Evolutionary conservation across 83 land plant genomes (phyloP).

Genomic region (Picea mariana): DNA sequence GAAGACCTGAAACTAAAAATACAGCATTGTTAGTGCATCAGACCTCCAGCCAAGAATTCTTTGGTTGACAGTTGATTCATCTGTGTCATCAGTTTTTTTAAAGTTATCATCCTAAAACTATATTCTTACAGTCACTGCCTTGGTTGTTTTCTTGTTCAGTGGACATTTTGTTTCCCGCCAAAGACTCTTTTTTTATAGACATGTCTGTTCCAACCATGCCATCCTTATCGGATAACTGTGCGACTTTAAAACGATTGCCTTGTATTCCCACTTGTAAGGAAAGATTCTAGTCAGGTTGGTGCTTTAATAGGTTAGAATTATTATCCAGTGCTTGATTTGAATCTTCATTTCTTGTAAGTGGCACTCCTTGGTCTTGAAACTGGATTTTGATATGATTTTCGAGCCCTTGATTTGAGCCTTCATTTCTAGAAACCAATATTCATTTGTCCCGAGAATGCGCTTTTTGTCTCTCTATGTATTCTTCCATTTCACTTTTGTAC

Average conservation of each 20-base stretch:
- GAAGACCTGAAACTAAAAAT: not conserved
- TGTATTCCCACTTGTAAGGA: not conserved
- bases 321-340: not conserved
- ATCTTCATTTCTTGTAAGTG: not conserved
- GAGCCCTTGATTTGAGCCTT: not conserved
- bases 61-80: not conserved
- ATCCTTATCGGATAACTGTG: not conserved
- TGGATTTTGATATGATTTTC: not conserved
- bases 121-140: not conserved
- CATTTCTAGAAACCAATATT: not conserved
- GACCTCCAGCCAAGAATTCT: not conserved
- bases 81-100: not conserved
- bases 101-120: not conserved
- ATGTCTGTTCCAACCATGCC: not conserved
- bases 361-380: not conserved
- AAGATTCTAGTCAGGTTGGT: not conserved
- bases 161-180: not conserved
- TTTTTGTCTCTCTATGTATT: conserved; percentile 43
- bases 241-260: not conserved
- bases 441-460: conserved; percentile 4
- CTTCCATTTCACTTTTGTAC: conserved; percentile 74
- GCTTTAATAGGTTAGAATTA: not conserved
- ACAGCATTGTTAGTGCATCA: not conserved
- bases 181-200: not conserved
- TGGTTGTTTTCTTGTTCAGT: conserved; percentile 1